Conservation (phyloP, 176 grass and related monocot genomes). For the Chrysopogon serrulatus region DNA sequence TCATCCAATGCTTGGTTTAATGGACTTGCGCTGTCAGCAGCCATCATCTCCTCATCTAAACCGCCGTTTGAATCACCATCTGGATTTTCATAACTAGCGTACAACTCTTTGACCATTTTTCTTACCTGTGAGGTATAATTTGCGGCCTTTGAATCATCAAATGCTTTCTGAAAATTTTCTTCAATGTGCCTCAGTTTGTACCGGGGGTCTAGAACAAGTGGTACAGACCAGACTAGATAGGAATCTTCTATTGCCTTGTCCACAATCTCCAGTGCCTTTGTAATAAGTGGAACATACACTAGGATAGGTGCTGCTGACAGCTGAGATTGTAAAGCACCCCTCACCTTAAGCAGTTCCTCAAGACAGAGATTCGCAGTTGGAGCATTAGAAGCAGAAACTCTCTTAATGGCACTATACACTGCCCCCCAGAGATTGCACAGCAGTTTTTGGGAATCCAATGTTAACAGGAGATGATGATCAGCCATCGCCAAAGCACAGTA, state of each 20-base stretch:
- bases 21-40: neutral
- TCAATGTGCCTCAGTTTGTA: neutral
- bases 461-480: neutral
- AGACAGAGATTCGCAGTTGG: neutral
- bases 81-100: neutral
- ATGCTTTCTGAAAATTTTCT: neutral
- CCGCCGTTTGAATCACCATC: neutral
- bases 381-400: neutral
- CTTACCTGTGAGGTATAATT: neutral
- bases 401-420: neutral
- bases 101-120: neutral
- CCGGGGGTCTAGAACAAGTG: neutral
- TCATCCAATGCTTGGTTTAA: too few species aligned
- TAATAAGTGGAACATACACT: neutral
- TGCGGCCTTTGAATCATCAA: too few species aligned
- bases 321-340: neutral
- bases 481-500: neutral
- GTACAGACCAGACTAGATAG: neutral
- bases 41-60: too few species aligned
- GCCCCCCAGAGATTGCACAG: neutral
- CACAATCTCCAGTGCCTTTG: neutral
- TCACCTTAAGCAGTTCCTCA: neutral
- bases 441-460: neutral
- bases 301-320: rapidly evolving
- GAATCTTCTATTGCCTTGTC: neutral